Evolutionary conservation across 169 alveolate species (phyloP).

Genomic region (Plasmodium sp.): DNA sequence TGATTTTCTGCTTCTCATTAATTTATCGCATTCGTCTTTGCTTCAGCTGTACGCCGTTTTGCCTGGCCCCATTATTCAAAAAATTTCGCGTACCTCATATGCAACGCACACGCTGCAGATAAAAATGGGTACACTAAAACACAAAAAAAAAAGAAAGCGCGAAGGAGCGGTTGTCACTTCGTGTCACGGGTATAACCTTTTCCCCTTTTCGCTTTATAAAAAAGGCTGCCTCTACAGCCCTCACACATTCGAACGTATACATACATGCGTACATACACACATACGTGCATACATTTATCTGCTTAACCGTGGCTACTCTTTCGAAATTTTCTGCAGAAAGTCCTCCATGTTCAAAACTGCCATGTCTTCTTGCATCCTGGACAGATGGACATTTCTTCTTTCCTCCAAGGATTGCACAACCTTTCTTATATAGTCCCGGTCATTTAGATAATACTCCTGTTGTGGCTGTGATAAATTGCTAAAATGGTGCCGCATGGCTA

Average conservation of each 20-base stretch:
- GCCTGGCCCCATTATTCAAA: background rate
- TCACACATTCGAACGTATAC: background rate
- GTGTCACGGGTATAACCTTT: background rate
- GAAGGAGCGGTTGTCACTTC: background rate
- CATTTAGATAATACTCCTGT: background rate
- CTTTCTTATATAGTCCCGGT: slow-evolving; percentile 17
- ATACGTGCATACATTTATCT: background rate
- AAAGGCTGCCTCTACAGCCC: background rate
- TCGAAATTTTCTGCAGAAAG: background rate
- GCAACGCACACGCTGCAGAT: background rate
- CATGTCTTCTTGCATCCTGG: slow-evolving; percentile 32
- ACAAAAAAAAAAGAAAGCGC: background rate
- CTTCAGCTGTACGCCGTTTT: background rate
- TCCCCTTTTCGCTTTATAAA: background rate
- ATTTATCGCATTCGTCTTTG: background rate
- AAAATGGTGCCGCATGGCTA: slow-evolving; percentile 7
- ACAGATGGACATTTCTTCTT: background rate
- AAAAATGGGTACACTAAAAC: background rate
- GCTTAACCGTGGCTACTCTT: background rate
- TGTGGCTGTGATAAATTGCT: slow-evolving; percentile 5
- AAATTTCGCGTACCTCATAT: background rate
- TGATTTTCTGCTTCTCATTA: background rate
- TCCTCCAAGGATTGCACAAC: slow-evolving; percentile 33
- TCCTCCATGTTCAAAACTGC: slow-evolving; percentile 22
- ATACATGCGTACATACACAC: background rate